Evolutionary conservation across 345 rosid species (phyloP).

Genomic region (Brassica carinata): DNA sequence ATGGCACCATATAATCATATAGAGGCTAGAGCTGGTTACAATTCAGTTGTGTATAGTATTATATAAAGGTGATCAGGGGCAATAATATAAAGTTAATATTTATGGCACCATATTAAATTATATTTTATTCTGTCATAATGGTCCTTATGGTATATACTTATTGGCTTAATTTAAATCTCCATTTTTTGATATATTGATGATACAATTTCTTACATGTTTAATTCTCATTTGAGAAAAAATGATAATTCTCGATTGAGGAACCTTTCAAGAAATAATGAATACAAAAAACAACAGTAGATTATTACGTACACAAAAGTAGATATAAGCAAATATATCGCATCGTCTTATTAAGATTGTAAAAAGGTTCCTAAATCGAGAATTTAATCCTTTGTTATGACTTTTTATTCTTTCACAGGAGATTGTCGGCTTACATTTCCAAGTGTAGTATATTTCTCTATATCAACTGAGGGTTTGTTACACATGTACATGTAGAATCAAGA

Average conservation of each 20-base stretch:
- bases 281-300: neutral
- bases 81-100: neutral
- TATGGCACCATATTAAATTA: neutral
- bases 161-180: no score
- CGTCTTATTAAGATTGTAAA: neutral
- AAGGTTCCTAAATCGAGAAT: no score
- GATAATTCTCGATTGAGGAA: neutral
- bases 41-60: neutral
- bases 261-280: neutral
- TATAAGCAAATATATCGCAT: neutral
- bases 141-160: no score
- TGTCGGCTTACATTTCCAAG: constrained; percentile 25
- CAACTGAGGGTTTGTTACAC: neutral
- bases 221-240: neutral
- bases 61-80: neutral
- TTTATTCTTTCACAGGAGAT: constrained; percentile 24
- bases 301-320: neutral
- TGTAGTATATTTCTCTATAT: neutral
- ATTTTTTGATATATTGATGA: neutral
- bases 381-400: constrained; percentile 19
- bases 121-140: no score
- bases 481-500: no score
- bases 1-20: neutral
- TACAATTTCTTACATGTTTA: neutral
- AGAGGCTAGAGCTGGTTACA: neutral